These are phyloP conservation scores for Geosmithia putterillii DNA, from an alignment of 2,329 filamentous ascomycete species.

Conservation along the genomic window DNA sequence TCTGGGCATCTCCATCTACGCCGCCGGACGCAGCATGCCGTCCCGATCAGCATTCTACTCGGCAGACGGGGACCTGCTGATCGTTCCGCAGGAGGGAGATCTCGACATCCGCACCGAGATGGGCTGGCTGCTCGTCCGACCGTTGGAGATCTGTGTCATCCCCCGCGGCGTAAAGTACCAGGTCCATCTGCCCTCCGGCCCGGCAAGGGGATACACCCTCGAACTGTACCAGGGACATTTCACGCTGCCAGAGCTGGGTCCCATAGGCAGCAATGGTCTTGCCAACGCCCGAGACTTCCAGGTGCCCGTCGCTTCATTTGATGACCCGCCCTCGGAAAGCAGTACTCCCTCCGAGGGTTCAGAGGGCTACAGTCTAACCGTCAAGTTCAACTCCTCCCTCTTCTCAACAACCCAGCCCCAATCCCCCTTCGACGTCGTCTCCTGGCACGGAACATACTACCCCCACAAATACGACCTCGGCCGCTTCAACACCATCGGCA, in stretches of 20 bases:
- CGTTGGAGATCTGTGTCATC: conserved; percentile 67
- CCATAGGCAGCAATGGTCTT: conserved; percentile 63
- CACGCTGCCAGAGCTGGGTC: conserved; percentile 57
- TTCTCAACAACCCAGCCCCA: conserved; percentile 55
- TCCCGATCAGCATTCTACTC: conserved; percentile 70
- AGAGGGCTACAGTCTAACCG: too few relatives aligned
- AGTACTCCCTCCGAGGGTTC: conserved; percentile 36
- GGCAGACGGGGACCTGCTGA: conserved; percentile 66
- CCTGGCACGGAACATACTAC: conserved; percentile 72
- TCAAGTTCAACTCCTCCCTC: conserved; percentile 54
- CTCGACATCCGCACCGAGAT: conserved; percentile 70
- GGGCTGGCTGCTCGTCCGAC: conserved; percentile 61
- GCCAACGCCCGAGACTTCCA: conserved; percentile 69
- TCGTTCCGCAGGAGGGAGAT: conserved; percentile 62
- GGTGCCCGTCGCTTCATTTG: conserved; percentile 56
- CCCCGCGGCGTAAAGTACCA: conserved; percentile 64
- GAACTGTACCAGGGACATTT: conserved; percentile 67
- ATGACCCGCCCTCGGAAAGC: conserved; percentile 25
- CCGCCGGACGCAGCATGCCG: conserved; percentile 67
- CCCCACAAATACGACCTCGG: conserved; percentile 76
- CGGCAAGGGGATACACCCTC: conserved; percentile 60
- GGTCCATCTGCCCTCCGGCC: conserved; percentile 49
- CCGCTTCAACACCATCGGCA: conserved; percentile 63
- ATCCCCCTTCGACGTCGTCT: conserved; percentile 68
- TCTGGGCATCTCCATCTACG: conserved; percentile 69